Evolutionary conservation across 2,329 filamentous ascomycete species (phyloP), one percentile per base, ranked within the genome.

Genomic region (Lachnellula hyalina): DNA sequence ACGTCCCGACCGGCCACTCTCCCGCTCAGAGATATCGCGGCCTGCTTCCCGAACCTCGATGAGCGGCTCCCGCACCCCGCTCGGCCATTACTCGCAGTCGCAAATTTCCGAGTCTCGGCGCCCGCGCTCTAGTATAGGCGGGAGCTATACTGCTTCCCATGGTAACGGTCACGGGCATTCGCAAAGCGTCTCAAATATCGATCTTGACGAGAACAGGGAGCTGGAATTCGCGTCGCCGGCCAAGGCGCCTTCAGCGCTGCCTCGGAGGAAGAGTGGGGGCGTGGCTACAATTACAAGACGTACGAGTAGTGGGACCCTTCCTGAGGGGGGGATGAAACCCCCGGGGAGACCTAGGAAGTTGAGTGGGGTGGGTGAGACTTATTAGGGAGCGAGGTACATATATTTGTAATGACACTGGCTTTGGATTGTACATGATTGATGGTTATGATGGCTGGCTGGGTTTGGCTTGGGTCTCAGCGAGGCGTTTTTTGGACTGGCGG

Each of bases 361-460:
- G 64, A 78, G 73, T 67, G 77, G 79, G 54, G 71, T 81, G 46
- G 80, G 80, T 42, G 80, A 83, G 69, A 81, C 78, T n/a, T 83
- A 77, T 68, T 83, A 71, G 70, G 49, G 14, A 49, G 11, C 23
- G 15, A 19, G 17, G 15, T 11, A 25, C 12, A 15, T 23, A n/a
- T 45, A 34, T 11, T 54, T 44, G 19, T 19, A 14, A 36, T 49
- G 28, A 23, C 21, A 19, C n/a, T 55, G 53, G 28, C 21, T 23
- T 47, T 55, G 48, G 55, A 55, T 58, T 64, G 54, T 56, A 56
- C 45, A 60, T 40, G 52, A 56, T 58, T 52, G 57, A 63, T 52
- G 47, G 47, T 56, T 57, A 55, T 49, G 55, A 58, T 51, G 47
- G 36, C 17, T 17, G 47, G 49, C 17, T 19, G 38, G 50, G 17